Conservation (phyloP, 2,329 filamentous ascomycete genomes). For the Paecilomyces niveus region DNA sequence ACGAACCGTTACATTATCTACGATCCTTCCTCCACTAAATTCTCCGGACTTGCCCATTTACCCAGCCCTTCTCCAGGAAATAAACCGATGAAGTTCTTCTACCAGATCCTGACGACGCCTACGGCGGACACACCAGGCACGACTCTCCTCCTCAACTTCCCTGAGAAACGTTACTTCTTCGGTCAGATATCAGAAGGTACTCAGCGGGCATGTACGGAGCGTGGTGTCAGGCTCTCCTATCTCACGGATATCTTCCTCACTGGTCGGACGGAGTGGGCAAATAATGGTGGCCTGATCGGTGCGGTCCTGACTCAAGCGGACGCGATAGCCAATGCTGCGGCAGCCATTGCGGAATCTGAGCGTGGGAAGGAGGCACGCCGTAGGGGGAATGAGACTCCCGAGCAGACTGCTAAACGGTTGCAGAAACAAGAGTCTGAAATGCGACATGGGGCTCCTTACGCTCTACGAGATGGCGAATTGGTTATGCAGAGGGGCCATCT, state of each 20-base stretch:
- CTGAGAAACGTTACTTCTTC: slow-evolving; percentile 76
- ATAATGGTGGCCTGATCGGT: slow-evolving; percentile 74
- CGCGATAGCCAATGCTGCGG: slow-evolving; percentile 42
- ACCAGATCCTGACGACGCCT: slow-evolving; percentile 73
- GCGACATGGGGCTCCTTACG: slow-evolving; percentile 17
- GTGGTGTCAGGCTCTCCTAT: slow-evolving; percentile 57
- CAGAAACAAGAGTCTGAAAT: background rate
- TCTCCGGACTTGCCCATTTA: slow-evolving; percentile 7
- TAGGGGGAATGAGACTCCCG: slow-evolving; percentile 10
- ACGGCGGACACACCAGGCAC: slow-evolving; percentile 84
- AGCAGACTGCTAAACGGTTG: slow-evolving; percentile 4
- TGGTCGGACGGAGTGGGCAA: slow-evolving; percentile 67
- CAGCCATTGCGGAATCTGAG: slow-evolving; percentile 36
- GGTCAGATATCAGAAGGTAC: slow-evolving; percentile 77
- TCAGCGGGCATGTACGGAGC: slow-evolving; percentile 67
- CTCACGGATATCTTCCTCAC: slow-evolving; percentile 76
- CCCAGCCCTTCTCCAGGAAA: slow-evolving; percentile 2
- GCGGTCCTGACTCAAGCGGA: slow-evolving; percentile 80
- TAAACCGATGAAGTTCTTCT: slow-evolving; percentile 60
- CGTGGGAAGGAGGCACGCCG: slow-evolving; percentile 30
- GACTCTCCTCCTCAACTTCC: slow-evolving; percentile 69
- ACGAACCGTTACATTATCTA: slow-evolving; percentile 17
- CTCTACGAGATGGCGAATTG: slow-evolving; percentile 17
- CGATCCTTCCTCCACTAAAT: slow-evolving; percentile 9
- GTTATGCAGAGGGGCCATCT: slow-evolving; percentile 34